Conservation (phyloP, 495 filamentous ascomycete species). For the Rusavskia elegans region DNA sequence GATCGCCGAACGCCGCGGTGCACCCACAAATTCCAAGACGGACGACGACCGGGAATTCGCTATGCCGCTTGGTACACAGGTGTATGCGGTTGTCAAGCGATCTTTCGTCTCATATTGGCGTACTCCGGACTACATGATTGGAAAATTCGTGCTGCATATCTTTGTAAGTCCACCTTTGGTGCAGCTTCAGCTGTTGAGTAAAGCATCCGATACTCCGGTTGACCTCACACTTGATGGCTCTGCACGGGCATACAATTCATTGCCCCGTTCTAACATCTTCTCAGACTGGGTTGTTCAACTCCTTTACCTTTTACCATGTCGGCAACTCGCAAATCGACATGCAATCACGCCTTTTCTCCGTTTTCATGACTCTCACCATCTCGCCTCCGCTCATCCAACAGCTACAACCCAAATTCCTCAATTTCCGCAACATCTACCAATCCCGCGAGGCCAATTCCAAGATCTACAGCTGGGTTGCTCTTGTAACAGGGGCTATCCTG, state of each 20-base stretch:
- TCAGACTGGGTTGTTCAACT: constrained; percentile 47
- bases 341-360: constrained; percentile 49
- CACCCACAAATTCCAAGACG: constrained; percentile 16
- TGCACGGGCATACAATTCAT: too few relatives aligned
- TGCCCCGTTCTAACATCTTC: not conserved
- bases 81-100: constrained; percentile 32
- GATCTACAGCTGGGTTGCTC: constrained; percentile 37
- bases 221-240: too few relatives aligned
- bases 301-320: constrained; percentile 46
- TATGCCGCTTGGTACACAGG: constrained; percentile 40
- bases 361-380: constrained; percentile 59
- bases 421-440: constrained; percentile 30
- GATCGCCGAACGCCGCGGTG: constrained; percentile 19
- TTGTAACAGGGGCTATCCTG: constrained; percentile 30
- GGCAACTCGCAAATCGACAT: constrained; percentile 42
- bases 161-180: not conserved
- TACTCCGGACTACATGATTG: constrained; percentile 39
- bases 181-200: too few relatives aligned
- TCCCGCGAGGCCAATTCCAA: constrained; percentile 31
- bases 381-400: constrained; percentile 47
- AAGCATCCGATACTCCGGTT: not conserved
- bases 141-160: constrained; percentile 58
- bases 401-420: constrained; percentile 30
- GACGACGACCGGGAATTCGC: constrained; percentile 37
- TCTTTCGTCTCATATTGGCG: constrained; percentile 45